Conservation (phyloP, 352 stramenopile genomes). For the Aphanomyces stellatus region DNA sequence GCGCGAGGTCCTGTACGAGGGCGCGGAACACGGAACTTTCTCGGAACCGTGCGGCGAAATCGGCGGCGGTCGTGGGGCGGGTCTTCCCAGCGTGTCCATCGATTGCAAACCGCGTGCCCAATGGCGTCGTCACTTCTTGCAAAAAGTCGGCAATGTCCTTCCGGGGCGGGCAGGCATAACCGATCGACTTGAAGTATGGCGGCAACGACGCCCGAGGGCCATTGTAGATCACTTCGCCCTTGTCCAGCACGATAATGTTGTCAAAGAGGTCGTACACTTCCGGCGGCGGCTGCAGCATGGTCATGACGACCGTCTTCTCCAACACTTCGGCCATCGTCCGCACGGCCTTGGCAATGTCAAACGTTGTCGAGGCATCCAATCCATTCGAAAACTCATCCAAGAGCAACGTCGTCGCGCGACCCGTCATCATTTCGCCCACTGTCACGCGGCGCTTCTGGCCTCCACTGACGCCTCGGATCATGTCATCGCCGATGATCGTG, state of each 20-base stretch:
- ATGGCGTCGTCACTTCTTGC: constrained; percentile 49
- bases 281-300: constrained; percentile 44
- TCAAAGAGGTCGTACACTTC: constrained; percentile 86
- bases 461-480: constrained; percentile 10
- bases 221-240: constrained; percentile 74
- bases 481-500: constrained; percentile 18
- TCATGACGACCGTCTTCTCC: constrained; percentile 22
- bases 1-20: neutral
- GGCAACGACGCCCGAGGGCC: constrained; percentile 32
- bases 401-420: constrained; percentile 35
- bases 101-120: constrained; percentile 31
- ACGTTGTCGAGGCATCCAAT: constrained; percentile 71
- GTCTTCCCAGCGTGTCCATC: neutral
- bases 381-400: constrained; percentile 79
- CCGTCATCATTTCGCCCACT: constrained; percentile 65
- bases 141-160: constrained; percentile 81
- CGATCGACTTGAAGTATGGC: constrained; percentile 42
- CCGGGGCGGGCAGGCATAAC: constrained; percentile 36
- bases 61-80: neutral
- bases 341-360: constrained; percentile 63
- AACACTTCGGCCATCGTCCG: constrained; percentile 23
- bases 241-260: constrained; percentile 70
- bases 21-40: neutral
- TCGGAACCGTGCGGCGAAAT: constrained; percentile 9
- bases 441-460: constrained; percentile 47